Evolutionary conservation across 164 flowering plant species (phyloP), one percentile per base, ranked within the genome.

Genomic region (Santalum album): DNA sequence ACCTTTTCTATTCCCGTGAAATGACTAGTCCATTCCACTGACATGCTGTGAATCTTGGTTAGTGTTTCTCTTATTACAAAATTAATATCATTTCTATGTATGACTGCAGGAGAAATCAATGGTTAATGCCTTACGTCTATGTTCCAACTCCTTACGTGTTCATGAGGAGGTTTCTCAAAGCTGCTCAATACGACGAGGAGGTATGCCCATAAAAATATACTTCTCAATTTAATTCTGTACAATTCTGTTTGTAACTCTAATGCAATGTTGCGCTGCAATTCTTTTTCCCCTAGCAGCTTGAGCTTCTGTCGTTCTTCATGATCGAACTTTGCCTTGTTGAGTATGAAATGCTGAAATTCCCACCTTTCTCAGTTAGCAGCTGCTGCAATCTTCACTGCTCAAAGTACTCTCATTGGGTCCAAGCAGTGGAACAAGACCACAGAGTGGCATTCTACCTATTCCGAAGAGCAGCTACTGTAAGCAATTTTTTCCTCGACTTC

Each of bases 81-180:
- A n/a, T n/a, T n/a, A n/a, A n/a, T n/a, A n/a, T n/a, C 6, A 29
- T 29, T 4, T 29, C 6, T 29, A 29, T 29, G 9, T 3, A 29
- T 29, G 34, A 29, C 4, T 74, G 69, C 80, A 89, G 97, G 97
- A 90, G 78, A 90, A 75, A 45, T 51, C 72, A 43, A 82, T 90
- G 76, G 61, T 83, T 21, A 90, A 83, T 40, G 68, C 80, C 18
- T 57, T 90, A 20, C 84, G 81, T 90, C 49, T 81, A 88, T 12
- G 71, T 79, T 53, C 92, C 97, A 1, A 90, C 95, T 23, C 85
- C 90, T 1, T 86, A 82, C 56, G 86, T 77, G 49, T 86, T 90
- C 64, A 74, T 86, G 87, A 73, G 71, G 66, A 79, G 95, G 63
- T 90, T 78, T 59, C 79, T 86, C 5, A 90, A 86, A 71, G 92